A percentile compares a stretch with the other conserved stretches of the same genome.
Conservation (phyloP, 805 yeast species). For the Spathaspora gorwiae region DNA sequence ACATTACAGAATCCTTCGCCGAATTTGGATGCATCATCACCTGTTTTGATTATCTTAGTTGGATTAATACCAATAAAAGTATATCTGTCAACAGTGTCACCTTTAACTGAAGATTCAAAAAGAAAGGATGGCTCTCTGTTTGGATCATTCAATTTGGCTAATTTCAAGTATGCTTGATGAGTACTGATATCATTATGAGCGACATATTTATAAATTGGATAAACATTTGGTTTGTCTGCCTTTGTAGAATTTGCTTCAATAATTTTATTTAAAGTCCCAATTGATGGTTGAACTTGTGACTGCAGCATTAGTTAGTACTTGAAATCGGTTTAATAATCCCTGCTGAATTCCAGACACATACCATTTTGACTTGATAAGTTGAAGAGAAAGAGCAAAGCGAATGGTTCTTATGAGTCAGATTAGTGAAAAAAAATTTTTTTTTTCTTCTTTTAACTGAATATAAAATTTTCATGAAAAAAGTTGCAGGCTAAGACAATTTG, state of each 20-base stretch:
- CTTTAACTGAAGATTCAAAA: conserved; percentile 84
- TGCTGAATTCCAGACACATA: too few species aligned
- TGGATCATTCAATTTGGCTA: conserved; percentile 58
- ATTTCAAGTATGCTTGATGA: conserved; percentile 81
- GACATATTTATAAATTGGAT: conserved; percentile 74
- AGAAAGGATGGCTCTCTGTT: conserved; percentile 66
- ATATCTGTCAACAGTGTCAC: conserved; percentile 84
- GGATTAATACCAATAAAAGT: conserved; percentile 90
- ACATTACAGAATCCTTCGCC: conserved; percentile 40
- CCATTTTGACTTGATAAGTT: too few species aligned
- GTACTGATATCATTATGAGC: conserved; percentile 81
- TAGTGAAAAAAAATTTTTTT: too few species aligned
- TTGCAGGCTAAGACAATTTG: too few species aligned
- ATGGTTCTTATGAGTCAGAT: too few species aligned
- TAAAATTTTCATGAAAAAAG: too few species aligned
- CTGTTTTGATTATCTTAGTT: conserved; percentile 76
- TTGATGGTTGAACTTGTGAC: conserved; percentile 30
- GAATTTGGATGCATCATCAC: conserved; percentile 46
- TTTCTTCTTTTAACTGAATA: too few species aligned
- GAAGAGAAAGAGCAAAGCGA: too few species aligned
- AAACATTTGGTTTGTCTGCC: conserved; percentile 51
- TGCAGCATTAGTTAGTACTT: background rate
- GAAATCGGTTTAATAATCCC: too few species aligned
- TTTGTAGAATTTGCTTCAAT: conserved; percentile 14
- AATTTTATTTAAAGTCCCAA: conserved; percentile 23